phyloP scores from a whole-genome alignment of 208 protist species.

The Plasmodiophora brassicae region DNA sequence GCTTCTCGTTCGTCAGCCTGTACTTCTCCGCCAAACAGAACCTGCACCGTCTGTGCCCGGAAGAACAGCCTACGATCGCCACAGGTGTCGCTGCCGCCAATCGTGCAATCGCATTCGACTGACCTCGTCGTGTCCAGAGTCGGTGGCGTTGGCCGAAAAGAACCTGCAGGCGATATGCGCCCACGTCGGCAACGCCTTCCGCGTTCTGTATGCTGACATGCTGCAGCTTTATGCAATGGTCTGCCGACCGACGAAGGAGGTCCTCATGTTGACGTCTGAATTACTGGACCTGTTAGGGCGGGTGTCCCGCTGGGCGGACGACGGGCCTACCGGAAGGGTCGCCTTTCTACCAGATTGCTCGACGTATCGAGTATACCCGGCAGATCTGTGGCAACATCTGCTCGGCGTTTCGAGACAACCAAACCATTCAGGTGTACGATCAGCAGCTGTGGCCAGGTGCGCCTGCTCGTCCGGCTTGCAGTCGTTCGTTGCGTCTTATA shows the following conservation, averaged over 20 bases:
- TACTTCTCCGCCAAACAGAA: neutral
- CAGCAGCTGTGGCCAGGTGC: neutral
- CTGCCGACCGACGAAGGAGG: too few relatives aligned
- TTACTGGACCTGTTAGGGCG: too few relatives aligned
- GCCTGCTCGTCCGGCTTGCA: neutral
- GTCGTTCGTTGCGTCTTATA: neutral
- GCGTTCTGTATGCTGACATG: neutral
- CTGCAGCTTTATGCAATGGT: neutral
- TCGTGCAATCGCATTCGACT: neutral
- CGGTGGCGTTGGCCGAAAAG: neutral
- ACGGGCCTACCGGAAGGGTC: too few relatives aligned
- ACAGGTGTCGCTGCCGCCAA: neutral
- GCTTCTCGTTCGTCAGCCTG: neutral
- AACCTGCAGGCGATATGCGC: neutral
- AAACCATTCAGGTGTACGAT: neutral
- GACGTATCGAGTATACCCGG: neutral
- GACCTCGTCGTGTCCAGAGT: neutral
- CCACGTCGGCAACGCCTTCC: neutral
- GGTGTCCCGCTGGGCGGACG: too few relatives aligned
- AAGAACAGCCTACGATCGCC: neutral
- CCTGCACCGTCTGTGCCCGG: neutral
- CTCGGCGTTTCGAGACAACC: neutral
- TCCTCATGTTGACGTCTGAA: too few relatives aligned
- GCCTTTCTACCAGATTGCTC: neutral
- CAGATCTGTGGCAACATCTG: neutral